phyloP scores from a whole-genome alignment of 306 rosid species.

The Malus fusca region DNA sequence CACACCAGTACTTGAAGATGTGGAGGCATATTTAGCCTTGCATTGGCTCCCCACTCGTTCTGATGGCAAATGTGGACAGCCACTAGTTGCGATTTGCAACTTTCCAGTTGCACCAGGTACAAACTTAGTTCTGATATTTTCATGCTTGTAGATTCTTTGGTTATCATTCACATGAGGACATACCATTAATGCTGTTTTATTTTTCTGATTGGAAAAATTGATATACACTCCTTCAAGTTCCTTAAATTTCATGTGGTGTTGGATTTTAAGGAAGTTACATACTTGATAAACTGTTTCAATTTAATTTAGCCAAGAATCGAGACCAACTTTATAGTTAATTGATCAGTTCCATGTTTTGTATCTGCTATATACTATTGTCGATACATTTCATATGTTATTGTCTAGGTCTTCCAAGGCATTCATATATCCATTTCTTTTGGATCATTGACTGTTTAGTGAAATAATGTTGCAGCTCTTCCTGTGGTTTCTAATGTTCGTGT shows the following conservation, averaged over 20 bases:
- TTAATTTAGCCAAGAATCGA: background rate
- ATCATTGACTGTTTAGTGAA: constrained; percentile 1
- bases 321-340: background rate
- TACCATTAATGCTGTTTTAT: constrained; percentile 1
- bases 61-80: constrained; percentile 66
- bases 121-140: background rate
- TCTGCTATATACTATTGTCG: background rate
- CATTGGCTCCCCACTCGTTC: constrained; percentile 84
- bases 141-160: background rate
- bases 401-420: background rate
- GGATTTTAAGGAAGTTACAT: background rate
- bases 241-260: background rate
- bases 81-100: constrained; percentile 58
- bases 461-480: constrained; percentile 72
- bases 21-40: constrained; percentile 70
- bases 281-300: constrained; percentile 2
- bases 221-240: background rate
- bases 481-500: constrained; percentile 55
- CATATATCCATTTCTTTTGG: background rate
- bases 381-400: no score
- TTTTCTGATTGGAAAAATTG: background rate
- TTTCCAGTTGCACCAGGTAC: constrained; percentile 76
- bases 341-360: background rate
- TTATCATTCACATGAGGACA: background rate
- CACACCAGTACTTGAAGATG: constrained; percentile 72